Conservation (phyloP, 768 basidiomycete genomes). For the Pulveroboletus sp. region DNA sequence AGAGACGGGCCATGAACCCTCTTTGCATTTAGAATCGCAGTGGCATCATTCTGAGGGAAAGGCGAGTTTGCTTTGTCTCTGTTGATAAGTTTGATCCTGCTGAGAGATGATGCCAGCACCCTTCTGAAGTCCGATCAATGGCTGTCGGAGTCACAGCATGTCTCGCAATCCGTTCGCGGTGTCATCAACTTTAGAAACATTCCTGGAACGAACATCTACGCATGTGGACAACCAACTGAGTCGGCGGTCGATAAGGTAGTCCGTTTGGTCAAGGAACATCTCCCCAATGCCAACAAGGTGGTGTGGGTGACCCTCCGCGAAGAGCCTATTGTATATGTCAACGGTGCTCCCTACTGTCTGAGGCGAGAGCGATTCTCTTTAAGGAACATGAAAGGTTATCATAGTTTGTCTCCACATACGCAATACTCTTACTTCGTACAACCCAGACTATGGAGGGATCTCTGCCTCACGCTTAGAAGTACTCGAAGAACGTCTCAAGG, state of each 20-base stretch:
- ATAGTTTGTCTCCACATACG: background rate
- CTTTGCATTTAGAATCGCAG: conserved; percentile 65
- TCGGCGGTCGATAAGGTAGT: conserved; percentile 85
- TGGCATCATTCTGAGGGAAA: conserved; percentile 90
- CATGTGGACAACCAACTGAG: conserved; percentile 85
- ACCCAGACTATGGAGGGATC: conserved; percentile 90
- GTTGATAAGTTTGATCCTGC: background rate
- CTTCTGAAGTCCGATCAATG: conserved; percentile 93
- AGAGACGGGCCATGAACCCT: background rate
- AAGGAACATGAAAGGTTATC: conserved; percentile 86
- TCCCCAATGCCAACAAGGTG: conserved; percentile 58
- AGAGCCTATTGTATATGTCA: conserved; percentile 88
- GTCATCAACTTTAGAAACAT: conserved; percentile 92
- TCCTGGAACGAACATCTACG: conserved; percentile 76
- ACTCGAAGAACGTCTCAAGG: conserved; percentile 83
- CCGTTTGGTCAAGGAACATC: conserved; percentile 50
- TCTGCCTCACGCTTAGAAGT: conserved; percentile 84
- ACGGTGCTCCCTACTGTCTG: conserved; percentile 87
- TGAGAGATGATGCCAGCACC: conserved; percentile 42
- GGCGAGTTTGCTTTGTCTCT: conserved; percentile 40
- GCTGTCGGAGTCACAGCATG: conserved; percentile 65
- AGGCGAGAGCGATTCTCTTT: conserved; percentile 81
- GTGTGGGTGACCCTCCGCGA: conserved; percentile 94
- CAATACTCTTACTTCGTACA: background rate
- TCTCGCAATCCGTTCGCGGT: conserved; percentile 74